phyloP scores from a whole-genome alignment of 2,329 filamentous ascomycete species.

The Apiospora koreana region DNA sequence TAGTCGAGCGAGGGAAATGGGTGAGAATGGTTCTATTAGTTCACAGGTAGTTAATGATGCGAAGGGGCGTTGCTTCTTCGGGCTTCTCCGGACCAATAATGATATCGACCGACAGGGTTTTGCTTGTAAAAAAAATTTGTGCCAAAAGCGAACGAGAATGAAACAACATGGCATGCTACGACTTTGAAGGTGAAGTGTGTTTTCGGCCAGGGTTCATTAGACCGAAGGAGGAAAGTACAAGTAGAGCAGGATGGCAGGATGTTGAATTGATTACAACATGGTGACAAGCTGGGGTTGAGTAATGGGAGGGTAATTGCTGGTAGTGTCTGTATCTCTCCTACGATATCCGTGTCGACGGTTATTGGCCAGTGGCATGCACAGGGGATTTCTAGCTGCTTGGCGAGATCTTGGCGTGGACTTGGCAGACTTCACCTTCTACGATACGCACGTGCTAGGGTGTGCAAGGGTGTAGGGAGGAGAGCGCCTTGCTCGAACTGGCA shows the following conservation, averaged over 20 bases:
- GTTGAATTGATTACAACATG: not conserved
- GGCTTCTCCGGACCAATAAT: slow-evolving; percentile 2
- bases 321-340: not conserved
- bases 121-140: not conserved
- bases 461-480: not conserved
- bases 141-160: not conserved
- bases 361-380: slow-evolving; percentile 9
- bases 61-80: not conserved
- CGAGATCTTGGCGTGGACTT: not conserved
- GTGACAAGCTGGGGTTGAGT: slow-evolving; percentile 3
- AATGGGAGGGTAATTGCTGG: not conserved
- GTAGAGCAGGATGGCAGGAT: not conserved
- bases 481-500: not conserved
- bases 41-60: not conserved
- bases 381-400: slow-evolving; percentile 9
- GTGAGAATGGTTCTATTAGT: not conserved
- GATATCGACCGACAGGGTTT: not conserved
- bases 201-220: not conserved
- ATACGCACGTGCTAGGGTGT: not conserved
- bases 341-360: slow-evolving; percentile 11
- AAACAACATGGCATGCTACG: not conserved
- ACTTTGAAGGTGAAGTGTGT: not conserved
- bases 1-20: slow-evolving; percentile 8
- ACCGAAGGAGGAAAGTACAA: not conserved
- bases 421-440: not conserved